Percentiles rank a stretch among this genome's conserved stretches.
These are phyloP conservation scores for Termitomyces sp. DNA, from an alignment of 1,284 basidiomycete species.

Conservation along the genomic window DNA sequence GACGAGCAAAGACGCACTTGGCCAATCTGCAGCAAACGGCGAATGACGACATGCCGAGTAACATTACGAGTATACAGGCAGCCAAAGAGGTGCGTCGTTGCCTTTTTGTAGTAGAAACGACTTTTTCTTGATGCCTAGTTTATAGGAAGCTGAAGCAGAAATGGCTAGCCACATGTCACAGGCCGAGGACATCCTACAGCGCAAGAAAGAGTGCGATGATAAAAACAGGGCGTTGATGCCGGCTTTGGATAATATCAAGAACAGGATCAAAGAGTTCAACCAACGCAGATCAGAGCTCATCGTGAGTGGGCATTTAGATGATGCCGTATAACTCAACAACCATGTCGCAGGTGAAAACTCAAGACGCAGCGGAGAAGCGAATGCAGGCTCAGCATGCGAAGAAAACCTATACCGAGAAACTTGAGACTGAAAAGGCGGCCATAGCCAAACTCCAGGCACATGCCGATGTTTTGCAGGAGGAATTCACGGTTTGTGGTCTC, in stretches of 20 bases:
- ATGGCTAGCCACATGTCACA: conserved; percentile 47
- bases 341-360: conserved; percentile 36
- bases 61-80: conserved; percentile 61
- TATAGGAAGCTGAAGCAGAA: conserved; percentile 52
- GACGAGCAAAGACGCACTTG: conserved; percentile 26
- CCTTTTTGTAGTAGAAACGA: background rate
- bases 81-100: conserved; percentile 41
- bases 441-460: conserved; percentile 40
- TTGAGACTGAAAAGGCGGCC: conserved; percentile 38
- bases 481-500: conserved; percentile 45
- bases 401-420: conserved; percentile 45
- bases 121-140: background rate
- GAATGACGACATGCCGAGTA: conserved; percentile 71
- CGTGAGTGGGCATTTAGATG: conserved; percentile 30
- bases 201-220: conserved; percentile 40
- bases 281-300: conserved; percentile 31
- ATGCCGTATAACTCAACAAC: background rate
- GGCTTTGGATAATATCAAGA: conserved; percentile 42
- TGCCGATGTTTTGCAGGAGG: conserved; percentile 48
- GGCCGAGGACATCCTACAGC: conserved; percentile 38
- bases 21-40: conserved; percentile 45
- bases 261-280: conserved; percentile 45
- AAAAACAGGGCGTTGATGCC: conserved; percentile 36
- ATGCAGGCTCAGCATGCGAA: conserved; percentile 43
- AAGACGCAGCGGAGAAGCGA: conserved; percentile 41